Evolutionary conservation across 208 protist genomes (phyloP).

Genomic region (Herpetomonas tarakana): DNA sequence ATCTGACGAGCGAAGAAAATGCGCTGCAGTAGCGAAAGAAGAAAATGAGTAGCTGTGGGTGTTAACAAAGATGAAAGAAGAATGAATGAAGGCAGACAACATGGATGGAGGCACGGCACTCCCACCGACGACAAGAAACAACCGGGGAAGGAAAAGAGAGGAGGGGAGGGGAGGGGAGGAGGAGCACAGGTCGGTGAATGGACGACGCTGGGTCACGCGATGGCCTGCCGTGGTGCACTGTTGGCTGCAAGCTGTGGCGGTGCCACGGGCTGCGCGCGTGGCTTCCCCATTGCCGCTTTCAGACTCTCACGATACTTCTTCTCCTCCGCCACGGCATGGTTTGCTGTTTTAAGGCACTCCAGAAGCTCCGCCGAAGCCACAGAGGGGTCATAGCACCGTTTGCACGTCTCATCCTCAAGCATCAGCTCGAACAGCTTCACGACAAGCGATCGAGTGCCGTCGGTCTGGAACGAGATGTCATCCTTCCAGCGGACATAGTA

Average conservation of each 20-base stretch:
- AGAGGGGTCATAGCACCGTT: constrained; percentile 74
- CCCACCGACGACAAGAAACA: neutral
- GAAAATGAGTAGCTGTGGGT: neutral
- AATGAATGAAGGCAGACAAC: neutral
- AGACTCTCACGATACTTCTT: constrained; percentile 21
- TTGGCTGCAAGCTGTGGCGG: no score
- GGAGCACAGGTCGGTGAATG: no score
- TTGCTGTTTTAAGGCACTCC: constrained; percentile 73
- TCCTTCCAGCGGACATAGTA: constrained; percentile 83
- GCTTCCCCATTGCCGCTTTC: no score
- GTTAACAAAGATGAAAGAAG: neutral
- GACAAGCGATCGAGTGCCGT: constrained; percentile 57
- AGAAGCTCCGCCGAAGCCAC: constrained; percentile 83
- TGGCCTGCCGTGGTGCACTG: neutral
- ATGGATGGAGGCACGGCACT: neutral
- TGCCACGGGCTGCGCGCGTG: no score
- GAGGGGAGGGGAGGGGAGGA: no score
- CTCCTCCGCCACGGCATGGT: constrained; percentile 42
- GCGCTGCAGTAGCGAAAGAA: neutral
- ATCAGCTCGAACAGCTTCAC: constrained; percentile 65
- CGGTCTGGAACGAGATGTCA: constrained; percentile 71
- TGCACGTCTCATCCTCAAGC: constrained; percentile 76
- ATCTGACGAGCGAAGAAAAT: constrained; percentile 1
- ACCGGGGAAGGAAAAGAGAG: neutral
- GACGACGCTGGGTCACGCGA: neutral